These are phyloP conservation scores for Prunus davidiana DNA, from an alignment of 306 rosid species.

Conservation along the genomic window DNA sequence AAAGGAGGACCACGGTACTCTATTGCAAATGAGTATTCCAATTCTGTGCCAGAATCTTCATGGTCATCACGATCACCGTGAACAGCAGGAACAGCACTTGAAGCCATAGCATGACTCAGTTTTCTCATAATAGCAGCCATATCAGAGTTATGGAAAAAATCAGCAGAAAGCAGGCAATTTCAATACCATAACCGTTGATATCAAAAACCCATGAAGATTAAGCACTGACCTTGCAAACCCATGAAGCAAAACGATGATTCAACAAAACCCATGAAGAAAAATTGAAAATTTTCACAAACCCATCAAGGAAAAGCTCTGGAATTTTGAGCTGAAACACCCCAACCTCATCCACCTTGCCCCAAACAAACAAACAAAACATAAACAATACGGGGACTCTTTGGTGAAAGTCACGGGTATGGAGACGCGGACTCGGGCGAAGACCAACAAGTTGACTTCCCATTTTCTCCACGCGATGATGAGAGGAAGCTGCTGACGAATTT, in stretches of 20 bases:
- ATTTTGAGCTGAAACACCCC: not conserved
- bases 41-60: slow-evolving; percentile 16
- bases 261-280: slow-evolving; percentile 1
- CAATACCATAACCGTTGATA: not conserved
- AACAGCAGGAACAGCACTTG: slow-evolving; percentile 19
- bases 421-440: slow-evolving; percentile 5
- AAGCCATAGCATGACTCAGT: slow-evolving; percentile 26
- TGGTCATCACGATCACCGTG: slow-evolving; percentile 19
- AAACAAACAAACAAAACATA: not conserved
- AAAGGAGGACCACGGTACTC: slow-evolving; percentile 66
- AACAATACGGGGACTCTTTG: not conserved
- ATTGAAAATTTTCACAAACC: not conserved
- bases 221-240: not conserved
- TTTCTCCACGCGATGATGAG: not conserved
- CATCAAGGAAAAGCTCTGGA: not conserved
- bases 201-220: slow-evolving; percentile 1
- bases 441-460: slow-evolving; percentile 4
- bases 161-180: not conserved
- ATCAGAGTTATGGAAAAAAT: not conserved
- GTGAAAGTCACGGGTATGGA: not conserved
- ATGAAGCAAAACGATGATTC: not conserved
- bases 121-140: slow-evolving; percentile 59
- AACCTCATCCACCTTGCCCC: not conserved
- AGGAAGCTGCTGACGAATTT: not conserved
- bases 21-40: slow-evolving; percentile 65